These are phyloP conservation scores for Triangularia verruculosa DNA, from an alignment of 2,329 filamentous ascomycete genomes.

Conservation along the genomic window DNA sequence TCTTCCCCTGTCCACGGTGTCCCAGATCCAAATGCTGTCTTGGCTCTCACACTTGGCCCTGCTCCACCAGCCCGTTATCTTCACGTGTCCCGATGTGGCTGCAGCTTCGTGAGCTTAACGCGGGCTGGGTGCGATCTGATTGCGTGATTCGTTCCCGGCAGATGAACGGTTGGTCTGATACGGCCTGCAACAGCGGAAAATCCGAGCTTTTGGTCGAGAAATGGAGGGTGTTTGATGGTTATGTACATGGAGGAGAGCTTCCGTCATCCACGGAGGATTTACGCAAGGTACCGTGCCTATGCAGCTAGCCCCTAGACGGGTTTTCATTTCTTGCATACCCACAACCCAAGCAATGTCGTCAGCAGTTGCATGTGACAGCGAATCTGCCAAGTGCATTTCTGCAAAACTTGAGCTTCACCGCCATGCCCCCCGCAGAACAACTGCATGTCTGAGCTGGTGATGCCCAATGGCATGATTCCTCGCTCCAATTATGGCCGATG, in stretches of 20 bases:
- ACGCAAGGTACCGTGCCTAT: conserved; percentile 1
- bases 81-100: conserved; percentile 22
- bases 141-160: conserved; percentile 4
- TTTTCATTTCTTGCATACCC: conserved; percentile 6
- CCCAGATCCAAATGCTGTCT: conserved; percentile 15
- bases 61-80: conserved; percentile 21
- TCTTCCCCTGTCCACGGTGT: conserved; percentile 20
- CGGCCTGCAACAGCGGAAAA: background rate
- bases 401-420: background rate
- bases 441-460: background rate
- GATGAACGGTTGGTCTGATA: background rate
- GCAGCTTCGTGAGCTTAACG: conserved; percentile 9
- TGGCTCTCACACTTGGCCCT: conserved; percentile 15
- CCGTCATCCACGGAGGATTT: background rate
- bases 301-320: background rate
- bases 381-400: conserved; percentile 6
- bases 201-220: background rate
- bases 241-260: background rate
- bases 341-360: background rate
- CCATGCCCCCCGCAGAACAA: background rate
- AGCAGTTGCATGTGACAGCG: conserved; percentile 8
- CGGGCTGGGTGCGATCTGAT: conserved; percentile 8
- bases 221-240: background rate
- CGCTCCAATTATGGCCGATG: background rate
- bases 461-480: background rate